These are phyloP conservation scores for Paraconiothyrium brasiliense DNA, from an alignment of 2,329 filamentous ascomycete genomes.

Conservation along the genomic window DNA sequence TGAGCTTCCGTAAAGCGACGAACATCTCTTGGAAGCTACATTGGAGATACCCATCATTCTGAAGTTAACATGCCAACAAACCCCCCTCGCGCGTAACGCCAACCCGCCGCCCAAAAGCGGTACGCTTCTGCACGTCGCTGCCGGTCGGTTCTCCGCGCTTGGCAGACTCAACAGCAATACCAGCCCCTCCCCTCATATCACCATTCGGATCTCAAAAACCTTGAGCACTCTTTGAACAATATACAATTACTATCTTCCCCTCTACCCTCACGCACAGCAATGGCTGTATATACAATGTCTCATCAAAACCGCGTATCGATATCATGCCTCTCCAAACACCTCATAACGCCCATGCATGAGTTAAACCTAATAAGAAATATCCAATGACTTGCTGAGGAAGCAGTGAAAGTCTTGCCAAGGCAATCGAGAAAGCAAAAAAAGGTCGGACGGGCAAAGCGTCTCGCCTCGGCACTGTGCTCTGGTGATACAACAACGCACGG, in stretches of 20 bases:
- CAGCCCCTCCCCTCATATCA: neutral
- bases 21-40: too few relatives aligned
- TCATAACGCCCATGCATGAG: constrained; percentile 8
- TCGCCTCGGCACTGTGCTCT: constrained; percentile 2
- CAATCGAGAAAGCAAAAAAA: neutral
- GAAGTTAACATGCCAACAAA: too few relatives aligned
- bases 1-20: too few relatives aligned
- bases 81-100: too few relatives aligned
- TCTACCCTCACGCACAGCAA: neutral
- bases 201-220: neutral
- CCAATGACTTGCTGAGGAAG: neutral
- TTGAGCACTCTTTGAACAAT: neutral
- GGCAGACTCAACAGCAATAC: neutral
- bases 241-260: constrained; percentile 12
- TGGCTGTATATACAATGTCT: constrained; percentile 16
- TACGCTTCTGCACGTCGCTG: neutral
- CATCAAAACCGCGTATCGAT: neutral
- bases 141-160: constrained; percentile 9
- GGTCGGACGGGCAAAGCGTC: neutral
- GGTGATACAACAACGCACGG: constrained; percentile 17
- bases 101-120: neutral
- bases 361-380: constrained; percentile 1
- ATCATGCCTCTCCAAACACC: neutral
- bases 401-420: neutral
- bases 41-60: too few relatives aligned